These are phyloP conservation scores for Aspergillus sp. DNA, from an alignment of 2,329 filamentous ascomycete genomes.

Conservation along the genomic window DNA sequence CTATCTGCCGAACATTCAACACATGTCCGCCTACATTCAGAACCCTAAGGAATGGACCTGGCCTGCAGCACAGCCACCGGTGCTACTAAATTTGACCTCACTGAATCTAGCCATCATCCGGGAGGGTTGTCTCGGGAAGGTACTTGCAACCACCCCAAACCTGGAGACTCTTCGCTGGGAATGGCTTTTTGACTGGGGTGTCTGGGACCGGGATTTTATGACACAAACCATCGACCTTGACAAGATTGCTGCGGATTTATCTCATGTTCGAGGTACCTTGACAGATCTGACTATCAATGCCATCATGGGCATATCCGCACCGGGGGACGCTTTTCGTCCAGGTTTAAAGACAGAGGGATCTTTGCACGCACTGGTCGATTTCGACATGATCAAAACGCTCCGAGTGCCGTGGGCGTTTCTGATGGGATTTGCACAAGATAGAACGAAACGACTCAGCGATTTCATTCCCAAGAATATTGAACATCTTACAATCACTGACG, in stretches of 20 bases:
- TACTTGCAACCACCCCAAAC: conserved; percentile 8
- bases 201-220: conserved; percentile 8
- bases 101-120: conserved; percentile 12
- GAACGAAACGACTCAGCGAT: conserved; percentile 2
- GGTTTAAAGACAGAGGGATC: conserved; percentile 2
- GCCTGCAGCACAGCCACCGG: conserved; percentile 11
- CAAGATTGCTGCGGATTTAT: conserved; percentile 14
- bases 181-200: conserved; percentile 10
- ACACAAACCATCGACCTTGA: conserved; percentile 16
- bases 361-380: neutral
- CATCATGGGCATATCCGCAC: neutral
- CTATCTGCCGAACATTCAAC: conserved; percentile 17
- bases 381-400: conserved; percentile 3
- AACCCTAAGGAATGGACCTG: conserved; percentile 15
- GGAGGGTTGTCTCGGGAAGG: conserved; percentile 10
- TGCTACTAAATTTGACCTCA: conserved; percentile 2
- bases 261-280: conserved; percentile 16
- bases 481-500: no score
- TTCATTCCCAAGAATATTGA: conserved; percentile 7
- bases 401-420: conserved; percentile 6
- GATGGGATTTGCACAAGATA: conserved; percentile 5
- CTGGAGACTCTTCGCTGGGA: conserved; percentile 12
- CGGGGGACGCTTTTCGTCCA: neutral
- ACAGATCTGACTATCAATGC: conserved; percentile 19
- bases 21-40: conserved; percentile 14